phyloP scores from a whole-genome alignment of 2,329 filamentous ascomycete species.

The Scopulariopsis brevicaulis region DNA sequence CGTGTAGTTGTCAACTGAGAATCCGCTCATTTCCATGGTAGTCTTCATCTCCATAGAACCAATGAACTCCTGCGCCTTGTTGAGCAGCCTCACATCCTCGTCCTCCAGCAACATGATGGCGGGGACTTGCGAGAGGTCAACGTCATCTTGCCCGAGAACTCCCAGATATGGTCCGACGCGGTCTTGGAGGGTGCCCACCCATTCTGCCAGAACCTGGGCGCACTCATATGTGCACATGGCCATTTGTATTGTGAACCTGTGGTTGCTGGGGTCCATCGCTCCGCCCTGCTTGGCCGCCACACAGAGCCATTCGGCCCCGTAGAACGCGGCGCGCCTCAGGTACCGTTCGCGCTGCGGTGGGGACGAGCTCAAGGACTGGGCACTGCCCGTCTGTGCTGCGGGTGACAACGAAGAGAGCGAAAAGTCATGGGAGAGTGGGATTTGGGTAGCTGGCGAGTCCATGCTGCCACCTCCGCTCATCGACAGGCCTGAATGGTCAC shows the following conservation, averaged over 20 bases:
- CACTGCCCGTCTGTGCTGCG: slow-evolving; percentile 6
- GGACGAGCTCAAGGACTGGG: slow-evolving; percentile 21
- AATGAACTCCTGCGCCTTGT: slow-evolving; percentile 73
- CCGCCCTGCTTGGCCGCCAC: slow-evolving; percentile 82
- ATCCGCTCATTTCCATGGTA: slow-evolving; percentile 38
- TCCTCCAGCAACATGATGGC: slow-evolving; percentile 85
- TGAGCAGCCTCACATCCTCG: slow-evolving; percentile 76
- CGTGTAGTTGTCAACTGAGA: slow-evolving; percentile 46
- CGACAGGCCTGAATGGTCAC: slow-evolving; percentile 35
- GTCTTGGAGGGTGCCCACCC: slow-evolving; percentile 87
- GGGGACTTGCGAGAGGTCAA: slow-evolving; percentile 70
- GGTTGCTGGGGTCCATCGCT: slow-evolving; percentile 74
- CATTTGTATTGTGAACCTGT: slow-evolving; percentile 75
- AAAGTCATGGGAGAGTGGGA: slow-evolving; percentile 35
- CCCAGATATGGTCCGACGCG: slow-evolving; percentile 85
- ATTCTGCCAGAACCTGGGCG: slow-evolving; percentile 86
- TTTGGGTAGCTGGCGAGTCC: slow-evolving; percentile 39
- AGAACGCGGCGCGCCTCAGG: slow-evolving; percentile 87
- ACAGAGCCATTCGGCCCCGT: slow-evolving; percentile 80
- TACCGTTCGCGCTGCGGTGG: slow-evolving; percentile 73
- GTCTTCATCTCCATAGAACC: slow-evolving; percentile 70
- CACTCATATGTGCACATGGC: slow-evolving; percentile 92
- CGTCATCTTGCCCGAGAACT: slow-evolving; percentile 70
- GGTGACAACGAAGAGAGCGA: slow-evolving; percentile 21
- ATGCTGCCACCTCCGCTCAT: slow-evolving; percentile 32